These are phyloP conservation scores for Geotrichum citri-aurantii DNA, from an alignment of 1,139 yeast genomes.

Conservation along the genomic window DNA sequence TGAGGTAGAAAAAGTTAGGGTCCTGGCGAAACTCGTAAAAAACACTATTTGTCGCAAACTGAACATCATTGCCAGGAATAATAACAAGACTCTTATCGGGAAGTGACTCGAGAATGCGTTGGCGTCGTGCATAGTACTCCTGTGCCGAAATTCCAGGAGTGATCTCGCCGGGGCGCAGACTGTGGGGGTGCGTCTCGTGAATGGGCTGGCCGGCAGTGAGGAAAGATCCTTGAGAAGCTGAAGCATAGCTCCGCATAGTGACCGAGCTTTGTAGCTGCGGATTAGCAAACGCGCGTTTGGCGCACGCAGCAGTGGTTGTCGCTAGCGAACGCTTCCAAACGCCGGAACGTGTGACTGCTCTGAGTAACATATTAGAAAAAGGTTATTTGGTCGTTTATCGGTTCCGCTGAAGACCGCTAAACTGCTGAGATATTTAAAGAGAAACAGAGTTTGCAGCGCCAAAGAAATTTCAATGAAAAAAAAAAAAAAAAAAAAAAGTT, in stretches of 20 bases:
- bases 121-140: slow-evolving; percentile 73
- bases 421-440: neutral
- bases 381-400: neutral
- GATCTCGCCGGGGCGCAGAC: slow-evolving; percentile 66
- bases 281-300: neutral
- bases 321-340: neutral
- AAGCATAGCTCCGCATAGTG: neutral
- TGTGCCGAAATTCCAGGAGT: slow-evolving; percentile 84
- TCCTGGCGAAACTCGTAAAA: slow-evolving; percentile 90
- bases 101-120: slow-evolving; percentile 49
- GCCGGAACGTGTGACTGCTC: neutral
- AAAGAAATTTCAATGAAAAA: neutral
- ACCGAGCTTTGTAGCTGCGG: neutral
- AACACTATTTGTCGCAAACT: slow-evolving; percentile 83
- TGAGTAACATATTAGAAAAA: neutral
- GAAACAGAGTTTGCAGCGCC: neutral
- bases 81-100: slow-evolving; percentile 67
- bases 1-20: slow-evolving; percentile 75
- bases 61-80: slow-evolving; percentile 63
- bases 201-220: slow-evolving; percentile 71
- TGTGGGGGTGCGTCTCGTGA: slow-evolving; percentile 74
- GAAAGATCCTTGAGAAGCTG: neutral
- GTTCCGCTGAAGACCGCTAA: neutral
- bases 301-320: neutral
- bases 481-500: neutral